phyloP scores from a whole-genome alignment of 495 filamentous ascomycete species.

The Aspergillus mulundensis region DNA sequence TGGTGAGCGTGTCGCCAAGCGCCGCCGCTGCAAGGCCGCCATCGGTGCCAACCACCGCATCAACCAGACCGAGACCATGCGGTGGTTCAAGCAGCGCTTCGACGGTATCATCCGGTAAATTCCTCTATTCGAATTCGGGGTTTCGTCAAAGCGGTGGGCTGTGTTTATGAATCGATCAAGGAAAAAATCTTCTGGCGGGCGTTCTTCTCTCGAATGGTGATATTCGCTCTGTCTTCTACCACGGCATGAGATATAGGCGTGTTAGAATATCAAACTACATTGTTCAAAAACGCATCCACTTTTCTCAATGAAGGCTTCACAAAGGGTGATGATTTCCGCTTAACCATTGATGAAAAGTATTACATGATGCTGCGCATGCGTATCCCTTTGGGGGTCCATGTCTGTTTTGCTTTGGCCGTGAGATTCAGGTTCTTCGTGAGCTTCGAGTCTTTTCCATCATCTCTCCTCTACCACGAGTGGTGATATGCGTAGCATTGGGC shows the following conservation, averaged over 20 bases:
- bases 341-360: slow-evolving; percentile 48
- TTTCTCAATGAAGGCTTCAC: slow-evolving; percentile 51
- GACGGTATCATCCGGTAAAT: slow-evolving; percentile 93
- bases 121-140: slow-evolving; percentile 1
- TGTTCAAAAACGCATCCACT: slow-evolving; percentile 32
- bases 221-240: slow-evolving; percentile 31
- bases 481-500: neutral
- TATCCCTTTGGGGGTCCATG: neutral
- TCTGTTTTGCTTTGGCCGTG: slow-evolving; percentile 8
- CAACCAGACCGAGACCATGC: slow-evolving; percentile 87
- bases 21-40: slow-evolving; percentile 79
- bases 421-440: neutral
- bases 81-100: slow-evolving; percentile 99
- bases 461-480: neutral
- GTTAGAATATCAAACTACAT: slow-evolving; percentile 42
- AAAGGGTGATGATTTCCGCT: slow-evolving; percentile 45
- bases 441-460: neutral
- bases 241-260: slow-evolving; percentile 45
- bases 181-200: slow-evolving; percentile 16
- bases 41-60: slow-evolving; percentile 90
- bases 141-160: slow-evolving; percentile 21
- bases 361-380: slow-evolving; percentile 17
- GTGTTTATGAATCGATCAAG: slow-evolving; percentile 42
- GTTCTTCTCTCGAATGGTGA: slow-evolving; percentile 17
- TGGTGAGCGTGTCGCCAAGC: slow-evolving; percentile 94